phyloP scores from a whole-genome alignment of 495 filamentous ascomycete species.

The Coniosporium apollinis region DNA sequence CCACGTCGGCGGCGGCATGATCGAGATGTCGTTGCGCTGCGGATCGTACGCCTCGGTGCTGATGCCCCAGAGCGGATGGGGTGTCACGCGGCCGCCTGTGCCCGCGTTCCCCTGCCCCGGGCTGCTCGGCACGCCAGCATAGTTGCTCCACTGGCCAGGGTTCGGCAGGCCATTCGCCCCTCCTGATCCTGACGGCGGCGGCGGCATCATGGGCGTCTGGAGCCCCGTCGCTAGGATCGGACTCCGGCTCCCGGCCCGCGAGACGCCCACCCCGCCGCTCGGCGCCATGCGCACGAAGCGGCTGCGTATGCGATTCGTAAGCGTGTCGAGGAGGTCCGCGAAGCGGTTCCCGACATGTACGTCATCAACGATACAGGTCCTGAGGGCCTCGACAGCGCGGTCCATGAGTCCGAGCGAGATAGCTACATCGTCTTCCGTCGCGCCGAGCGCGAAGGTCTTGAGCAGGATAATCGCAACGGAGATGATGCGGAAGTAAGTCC shows the following conservation, averaged over 20 bases:
- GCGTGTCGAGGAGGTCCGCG: conserved; percentile 68
- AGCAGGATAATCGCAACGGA: conserved; percentile 91
- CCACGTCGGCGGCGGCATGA: conserved; percentile 28
- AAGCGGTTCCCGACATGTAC: conserved; percentile 90
- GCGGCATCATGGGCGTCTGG: neutral
- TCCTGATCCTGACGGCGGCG: neutral
- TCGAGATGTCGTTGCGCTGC: conserved; percentile 23
- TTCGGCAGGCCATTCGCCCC: neutral
- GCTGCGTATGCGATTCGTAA: conserved; percentile 22
- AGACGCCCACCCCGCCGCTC: conserved; percentile 13
- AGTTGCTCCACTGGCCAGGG: conserved; percentile 8
- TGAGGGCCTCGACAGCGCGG: conserved; percentile 58
- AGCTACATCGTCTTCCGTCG: conserved; percentile 73
- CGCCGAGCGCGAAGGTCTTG: conserved; percentile 87
- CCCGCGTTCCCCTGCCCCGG: neutral
- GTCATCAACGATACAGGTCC: conserved; percentile 81
- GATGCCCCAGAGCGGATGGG: conserved; percentile 23
- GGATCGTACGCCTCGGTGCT: conserved; percentile 23
- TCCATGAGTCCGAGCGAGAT: conserved; percentile 70
- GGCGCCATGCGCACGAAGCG: conserved; percentile 23
- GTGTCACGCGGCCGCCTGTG: conserved; percentile 14
- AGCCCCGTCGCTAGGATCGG: conserved; percentile 3
- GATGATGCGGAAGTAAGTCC: conserved; percentile 89
- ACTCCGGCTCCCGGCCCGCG: conserved; percentile 7
- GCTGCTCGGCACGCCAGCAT: conserved; percentile 2